Evolutionary conservation across 768 basidiomycete genomes (phyloP), one percentile per base, ranked within the genome.

Genomic region (Hygrophorus russula): DNA sequence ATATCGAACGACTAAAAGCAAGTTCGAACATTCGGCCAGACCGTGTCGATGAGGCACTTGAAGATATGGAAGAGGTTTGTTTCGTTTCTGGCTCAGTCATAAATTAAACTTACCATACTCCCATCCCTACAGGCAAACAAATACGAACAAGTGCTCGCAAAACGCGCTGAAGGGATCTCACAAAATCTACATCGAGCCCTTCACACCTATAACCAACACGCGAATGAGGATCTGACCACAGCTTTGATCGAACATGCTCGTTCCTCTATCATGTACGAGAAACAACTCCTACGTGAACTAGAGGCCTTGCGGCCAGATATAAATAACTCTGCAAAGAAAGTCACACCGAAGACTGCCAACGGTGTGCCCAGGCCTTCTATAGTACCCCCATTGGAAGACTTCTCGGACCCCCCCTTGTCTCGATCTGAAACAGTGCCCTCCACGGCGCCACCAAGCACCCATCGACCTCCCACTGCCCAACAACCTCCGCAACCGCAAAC

Each of bases 231-330:
- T 58, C 74, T 97, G 42, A 87, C 87, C 13, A 72, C 85, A 15
- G 86, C 92, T 0, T 66, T 98, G 42, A 78, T 98, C 36, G 91
- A 97, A 59, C 91, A 98, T 60, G 88, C 88, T 13, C 82, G 93
- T 17, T 84, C 91, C 13, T 81, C 82, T 19, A 78, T 98, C 53
- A 78, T 92, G 70, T 96, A 91, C 56, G 93, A 98, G 59, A 76
- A 82, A 49, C 90, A 93, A 56, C 67, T 86, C 12, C 67, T 97
- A 42, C 76, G 82, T 39, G 94, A 98, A 59, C 67, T 96, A 15
- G 93, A 97, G 58, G 73, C 85, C 15, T 74, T 97, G 27, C 71
- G 78, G 43, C 74, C 71, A 1, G 93, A 96, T 56, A 68, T 98
- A 41, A 68, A 61, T 51, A 74, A 70, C 49, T 82, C 84, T 4